Conservation (phyloP, 306 rosid genomes). For the Cucumis hystrix region DNA sequence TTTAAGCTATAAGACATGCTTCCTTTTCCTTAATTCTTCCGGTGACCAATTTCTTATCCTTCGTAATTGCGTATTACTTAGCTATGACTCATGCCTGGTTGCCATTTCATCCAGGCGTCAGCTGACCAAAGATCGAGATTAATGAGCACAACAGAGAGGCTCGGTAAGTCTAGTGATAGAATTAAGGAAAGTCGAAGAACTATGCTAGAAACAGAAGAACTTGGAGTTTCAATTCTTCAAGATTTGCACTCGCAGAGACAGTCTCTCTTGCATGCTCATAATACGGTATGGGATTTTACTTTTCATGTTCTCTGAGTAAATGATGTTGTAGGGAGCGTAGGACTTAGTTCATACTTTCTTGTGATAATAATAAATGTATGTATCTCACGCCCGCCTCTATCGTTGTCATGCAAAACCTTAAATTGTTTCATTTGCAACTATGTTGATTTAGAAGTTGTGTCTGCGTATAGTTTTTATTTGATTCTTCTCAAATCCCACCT, state of each 20-base stretch:
- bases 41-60: not conserved
- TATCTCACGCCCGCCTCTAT: not conserved
- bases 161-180: constrained; percentile 65
- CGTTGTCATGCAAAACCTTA: not conserved
- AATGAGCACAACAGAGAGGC: constrained; percentile 65
- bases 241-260: constrained; percentile 94
- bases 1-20: not conserved
- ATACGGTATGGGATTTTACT: constrained; percentile 31
- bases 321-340: not conserved
- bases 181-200: constrained; percentile 81
- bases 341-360: not conserved
- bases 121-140: constrained; percentile 77
- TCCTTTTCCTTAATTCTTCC: not conserved
- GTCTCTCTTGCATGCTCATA: constrained; percentile 72
- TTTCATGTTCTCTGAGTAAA: not conserved
- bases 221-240: constrained; percentile 91
- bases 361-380: not conserved
- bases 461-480: not conserved
- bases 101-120: constrained; percentile 54
- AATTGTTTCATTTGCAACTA: not conserved
- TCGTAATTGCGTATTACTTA: not conserved
- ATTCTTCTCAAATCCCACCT: not conserved
- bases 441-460: not conserved
- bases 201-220: constrained; percentile 98
- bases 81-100: constrained; percentile 13